These are phyloP conservation scores for Ulota crispa DNA, from an alignment of 225 moss, liverwort and hornwort genomes.

Conservation along the genomic window DNA sequence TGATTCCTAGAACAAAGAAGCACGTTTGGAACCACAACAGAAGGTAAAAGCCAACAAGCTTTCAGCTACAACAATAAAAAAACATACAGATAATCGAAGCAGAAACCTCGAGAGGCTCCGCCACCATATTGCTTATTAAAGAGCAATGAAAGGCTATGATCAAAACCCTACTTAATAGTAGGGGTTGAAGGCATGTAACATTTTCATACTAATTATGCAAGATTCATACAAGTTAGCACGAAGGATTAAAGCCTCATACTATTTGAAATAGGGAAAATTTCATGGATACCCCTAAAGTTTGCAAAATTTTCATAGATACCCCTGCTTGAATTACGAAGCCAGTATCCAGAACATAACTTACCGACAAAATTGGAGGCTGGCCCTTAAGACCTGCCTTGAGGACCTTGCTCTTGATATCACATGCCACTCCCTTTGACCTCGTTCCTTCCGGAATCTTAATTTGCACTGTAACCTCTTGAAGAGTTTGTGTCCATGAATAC, in stretches of 20 bases:
- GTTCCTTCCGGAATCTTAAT: conserved; percentile 80
- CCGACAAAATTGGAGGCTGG: conserved; percentile 70
- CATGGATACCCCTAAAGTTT: too few species aligned
- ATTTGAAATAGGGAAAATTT: too few species aligned
- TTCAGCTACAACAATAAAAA: conserved; percentile 1
- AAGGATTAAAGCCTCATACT: too few species aligned
- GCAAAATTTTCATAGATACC: too few species aligned
- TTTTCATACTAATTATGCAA: too few species aligned
- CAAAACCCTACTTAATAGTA: too few species aligned
- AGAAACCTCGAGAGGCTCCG: not conserved
- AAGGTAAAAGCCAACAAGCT: not conserved
- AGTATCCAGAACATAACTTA: conserved; percentile 29
- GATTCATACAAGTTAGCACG: too few species aligned
- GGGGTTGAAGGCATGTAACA: too few species aligned
- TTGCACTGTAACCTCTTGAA: conserved; percentile 81
- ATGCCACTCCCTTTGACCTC: conserved; percentile 65
- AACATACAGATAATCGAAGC: not conserved
- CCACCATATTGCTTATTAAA: too few species aligned
- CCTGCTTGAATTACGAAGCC: not conserved
- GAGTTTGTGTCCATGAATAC: conserved; percentile 89
- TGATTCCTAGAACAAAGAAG: not conserved
- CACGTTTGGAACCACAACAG: not conserved
- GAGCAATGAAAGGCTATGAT: too few species aligned
- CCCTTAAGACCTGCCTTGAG: conserved; percentile 92
- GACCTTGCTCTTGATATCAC: conserved; percentile 82